Evolutionary conservation across 495 filamentous ascomycete species (phyloP), one percentile per base, ranked within the genome.

Genomic region (Patellaria atrata): DNA sequence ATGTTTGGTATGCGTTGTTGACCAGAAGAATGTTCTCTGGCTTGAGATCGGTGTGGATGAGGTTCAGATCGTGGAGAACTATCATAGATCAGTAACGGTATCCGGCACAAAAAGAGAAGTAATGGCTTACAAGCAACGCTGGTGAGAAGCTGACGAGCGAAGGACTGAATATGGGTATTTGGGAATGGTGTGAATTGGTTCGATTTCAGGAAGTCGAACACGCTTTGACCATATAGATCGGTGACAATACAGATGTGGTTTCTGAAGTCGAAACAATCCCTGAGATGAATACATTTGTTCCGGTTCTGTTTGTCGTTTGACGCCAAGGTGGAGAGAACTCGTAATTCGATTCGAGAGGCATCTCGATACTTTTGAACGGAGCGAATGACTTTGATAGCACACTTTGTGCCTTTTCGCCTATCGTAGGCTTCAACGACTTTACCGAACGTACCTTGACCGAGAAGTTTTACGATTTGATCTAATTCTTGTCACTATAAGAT

Each of bases 231-330:
- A 15, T 94, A 67, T 13, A 97, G 64, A 55, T 94, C 89, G 54
- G 91, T 97, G 46, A 97, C 89, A 48, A 97, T 97, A 65, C 89
- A 97, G 47, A 97, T 97, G 54, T 97, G 89, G 33, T 89, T 89
- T 14, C 87, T 73, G 63, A 79, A 96, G 54, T 97, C 89, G 61
- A 97, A 97, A 58, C 86, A 94, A 51, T 97, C 89, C 18, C 87
- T 74, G 16, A 97, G 66, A 55, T 97, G 89, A 33, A 97, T 97
- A 61, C 89, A 97, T 40, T 89, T 79, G 57, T 97, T 97, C 26
- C 82, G 75, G 52, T 97, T 97, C 40, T 76, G 68, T 38, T 74
- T 72, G 56, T 97, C 89, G 59, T 96, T 94, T 13, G 76, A 77
- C 27, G 83, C 73, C 18, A 97, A 60, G 0, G 89, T 97, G 30